phyloP scores from a whole-genome alignment of 192 early-diverging fungal species.

The Funneliformis geosporum region DNA sequence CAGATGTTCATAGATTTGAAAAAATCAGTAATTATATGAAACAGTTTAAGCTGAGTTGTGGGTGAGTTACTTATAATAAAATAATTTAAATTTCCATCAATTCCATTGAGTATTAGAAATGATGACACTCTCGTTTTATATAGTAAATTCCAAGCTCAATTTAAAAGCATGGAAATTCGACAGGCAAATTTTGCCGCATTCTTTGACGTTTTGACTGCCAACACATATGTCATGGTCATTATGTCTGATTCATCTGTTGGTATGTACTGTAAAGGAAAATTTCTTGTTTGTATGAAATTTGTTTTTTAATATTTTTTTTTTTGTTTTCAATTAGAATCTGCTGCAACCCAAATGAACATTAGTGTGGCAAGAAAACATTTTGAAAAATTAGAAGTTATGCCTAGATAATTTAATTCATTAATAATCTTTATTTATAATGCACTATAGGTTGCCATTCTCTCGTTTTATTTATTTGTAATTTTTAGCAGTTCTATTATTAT shows the following conservation, averaged over 20 bases:
- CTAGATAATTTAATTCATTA: conserved; percentile 1
- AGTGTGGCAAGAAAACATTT: conserved; percentile 78
- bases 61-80: conserved; percentile 48
- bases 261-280: conserved; percentile 49
- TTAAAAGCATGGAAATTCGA: conserved; percentile 87
- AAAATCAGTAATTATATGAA: conserved; percentile 92
- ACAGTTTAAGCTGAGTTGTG: conserved; percentile 85
- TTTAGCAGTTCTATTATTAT: neutral
- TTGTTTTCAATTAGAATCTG: conserved; percentile 61
- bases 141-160: conserved; percentile 78
- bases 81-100: conserved; percentile 12
- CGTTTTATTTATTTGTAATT: neutral
- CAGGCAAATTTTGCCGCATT: conserved; percentile 73
- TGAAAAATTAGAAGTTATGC: conserved; percentile 68
- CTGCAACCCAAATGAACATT: conserved; percentile 82
- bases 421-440: neutral
- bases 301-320: neutral
- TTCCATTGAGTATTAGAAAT: too few relatives aligned
- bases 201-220: conserved; percentile 80
- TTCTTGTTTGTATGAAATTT: neutral
- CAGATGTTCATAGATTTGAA: conserved; percentile 82
- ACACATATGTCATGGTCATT: conserved; percentile 88
- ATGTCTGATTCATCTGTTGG: conserved; percentile 81
- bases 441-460: neutral
- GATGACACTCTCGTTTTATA: conserved; percentile 9